Evolutionary conservation across 331 rosid species (phyloP).

Genomic region (Acacia concinna): DNA sequence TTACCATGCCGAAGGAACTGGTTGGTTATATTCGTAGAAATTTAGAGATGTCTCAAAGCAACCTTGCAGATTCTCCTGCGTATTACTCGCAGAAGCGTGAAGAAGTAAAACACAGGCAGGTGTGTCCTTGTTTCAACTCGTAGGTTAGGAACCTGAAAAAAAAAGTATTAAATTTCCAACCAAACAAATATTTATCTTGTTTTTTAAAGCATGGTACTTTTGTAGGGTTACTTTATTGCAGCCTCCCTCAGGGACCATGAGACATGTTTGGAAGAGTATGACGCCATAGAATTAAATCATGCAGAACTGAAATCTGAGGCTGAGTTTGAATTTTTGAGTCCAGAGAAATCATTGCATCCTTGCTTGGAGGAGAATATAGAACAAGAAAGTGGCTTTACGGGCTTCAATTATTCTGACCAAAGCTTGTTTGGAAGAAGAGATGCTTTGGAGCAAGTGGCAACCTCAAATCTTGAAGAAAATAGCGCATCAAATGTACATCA

Average conservation of each 20-base stretch:
- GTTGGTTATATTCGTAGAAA: constrained; percentile 51
- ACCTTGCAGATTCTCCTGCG: constrained; percentile 30
- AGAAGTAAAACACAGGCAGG: constrained; percentile 40
- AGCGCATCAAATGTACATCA: constrained; percentile 23
- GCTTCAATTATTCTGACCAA: constrained; percentile 24
- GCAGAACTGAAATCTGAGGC: constrained; percentile 23
- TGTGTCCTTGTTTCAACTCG: constrained; percentile 29
- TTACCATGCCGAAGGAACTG: constrained; percentile 50
- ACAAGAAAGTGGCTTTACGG: constrained; percentile 31
- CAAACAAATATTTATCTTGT: not conserved
- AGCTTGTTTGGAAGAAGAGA: not conserved
- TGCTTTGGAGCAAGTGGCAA: not conserved
- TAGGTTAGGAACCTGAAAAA: not conserved
- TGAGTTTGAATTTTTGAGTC: constrained; percentile 32
- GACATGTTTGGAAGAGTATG: constrained; percentile 33
- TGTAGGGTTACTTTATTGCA: constrained; percentile 37
- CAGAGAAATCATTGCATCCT: constrained; percentile 28
- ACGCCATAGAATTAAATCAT: constrained; percentile 20
- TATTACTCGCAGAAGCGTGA: constrained; percentile 23
- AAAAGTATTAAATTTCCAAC: constrained; percentile 3
- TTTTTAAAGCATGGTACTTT: constrained; percentile 20
- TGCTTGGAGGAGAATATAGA: constrained; percentile 33
- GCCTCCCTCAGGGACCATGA: constrained; percentile 25
- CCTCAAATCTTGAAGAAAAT: constrained; percentile 14
- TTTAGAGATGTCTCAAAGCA: constrained; percentile 43